Conservation (phyloP, 2,329 filamentous ascomycete genomes). For the Calycina herbarum region DNA sequence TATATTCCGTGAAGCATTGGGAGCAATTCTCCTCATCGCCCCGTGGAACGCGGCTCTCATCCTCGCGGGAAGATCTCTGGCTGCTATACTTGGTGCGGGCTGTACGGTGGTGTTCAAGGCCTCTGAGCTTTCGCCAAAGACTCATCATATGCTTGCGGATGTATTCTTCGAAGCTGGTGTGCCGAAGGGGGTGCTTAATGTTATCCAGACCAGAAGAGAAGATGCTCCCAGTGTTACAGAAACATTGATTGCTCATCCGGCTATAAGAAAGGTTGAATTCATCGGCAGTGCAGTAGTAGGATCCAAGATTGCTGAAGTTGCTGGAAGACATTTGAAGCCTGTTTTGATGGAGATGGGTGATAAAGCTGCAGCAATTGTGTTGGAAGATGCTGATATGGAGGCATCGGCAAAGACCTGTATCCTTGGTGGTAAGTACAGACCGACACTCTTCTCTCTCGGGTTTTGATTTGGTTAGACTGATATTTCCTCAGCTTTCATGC, state of each 20-base stretch:
- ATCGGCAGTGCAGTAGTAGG: slow-evolving; percentile 72
- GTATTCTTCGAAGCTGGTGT: slow-evolving; percentile 65
- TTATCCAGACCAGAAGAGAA: slow-evolving; percentile 52
- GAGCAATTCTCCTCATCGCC: no score
- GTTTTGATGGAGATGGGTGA: slow-evolving; percentile 70
- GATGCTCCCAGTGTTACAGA: slow-evolving; percentile 58
- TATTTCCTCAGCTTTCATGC: no score
- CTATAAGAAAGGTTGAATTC: slow-evolving; percentile 47
- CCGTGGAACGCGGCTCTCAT: no score
- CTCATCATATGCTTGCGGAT: slow-evolving; percentile 43
- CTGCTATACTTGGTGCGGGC: no score
- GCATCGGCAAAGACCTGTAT: slow-evolving; percentile 32
- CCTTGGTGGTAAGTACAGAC: no score
- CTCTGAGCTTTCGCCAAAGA: slow-evolving; percentile 47
- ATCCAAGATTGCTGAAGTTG: slow-evolving; percentile 62
- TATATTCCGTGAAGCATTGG: no score
- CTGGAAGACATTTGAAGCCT: slow-evolving; percentile 66
- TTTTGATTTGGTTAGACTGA: no score
- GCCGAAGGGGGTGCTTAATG: slow-evolving; percentile 61
- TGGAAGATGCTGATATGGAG: slow-evolving; percentile 67
- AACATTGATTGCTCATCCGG: slow-evolving; percentile 57
- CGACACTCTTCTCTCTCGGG: no score
- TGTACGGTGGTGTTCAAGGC: no score
- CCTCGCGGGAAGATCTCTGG: no score
- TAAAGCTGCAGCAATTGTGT: slow-evolving; percentile 66